Base-by-base conservation (phyloP, 148 eudicot species). In the Amaranthus palmeri region DNA sequence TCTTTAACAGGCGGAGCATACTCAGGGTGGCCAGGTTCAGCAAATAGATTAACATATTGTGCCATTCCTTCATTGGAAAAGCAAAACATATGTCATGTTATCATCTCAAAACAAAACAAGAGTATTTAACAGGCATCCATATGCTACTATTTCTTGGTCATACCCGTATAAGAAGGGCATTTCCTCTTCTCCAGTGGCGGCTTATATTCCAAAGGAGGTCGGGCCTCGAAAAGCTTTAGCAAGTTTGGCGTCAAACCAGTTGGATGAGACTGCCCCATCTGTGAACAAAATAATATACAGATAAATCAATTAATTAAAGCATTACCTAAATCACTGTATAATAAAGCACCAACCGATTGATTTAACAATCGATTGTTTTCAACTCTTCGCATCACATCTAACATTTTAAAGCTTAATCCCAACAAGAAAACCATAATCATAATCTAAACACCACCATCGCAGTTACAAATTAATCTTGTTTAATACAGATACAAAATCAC, bases 191-290 rank as follows among this genome's bases (percentile, higher is more conserved):
- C 97, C 4, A 88, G 92, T 40, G 96, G 99, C 60, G 93, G 93
- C 74, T 88, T 96, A 67, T 71, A 96, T 67, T 96, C 99, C 78
- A 92, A 70, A 0, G 97, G 96, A 4, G 97, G 93, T 3, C 99
- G 90, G 25, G 99, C 89, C 86, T 96, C 99, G 60, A 96, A 96
- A 46, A 96, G 86, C 83, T 88, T 96, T 79, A 96, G 77, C 70
- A 96, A 88, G 57, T 86, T 87, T 6, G 82, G 67, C 3, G 99
- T 96, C 78, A 96, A 74, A 51, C 99, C 99, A 54, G 99, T 96
- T 13, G 99, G 97, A 79, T 96, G 99, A 69, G 90, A 83, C 76
- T 86, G 90, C 46, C 93, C 99, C 80, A 96, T 92, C 99, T 96
- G 88, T 64, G 70, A 2, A 7, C 40, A 9, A 55, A 14, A 59